A percentile compares a stretch with the other conserved stretches of the same genome.
Evolutionary conservation across 108 stramenopile genomes (phyloP).

Genomic region (Phaeodactylum tricornutum): DNA sequence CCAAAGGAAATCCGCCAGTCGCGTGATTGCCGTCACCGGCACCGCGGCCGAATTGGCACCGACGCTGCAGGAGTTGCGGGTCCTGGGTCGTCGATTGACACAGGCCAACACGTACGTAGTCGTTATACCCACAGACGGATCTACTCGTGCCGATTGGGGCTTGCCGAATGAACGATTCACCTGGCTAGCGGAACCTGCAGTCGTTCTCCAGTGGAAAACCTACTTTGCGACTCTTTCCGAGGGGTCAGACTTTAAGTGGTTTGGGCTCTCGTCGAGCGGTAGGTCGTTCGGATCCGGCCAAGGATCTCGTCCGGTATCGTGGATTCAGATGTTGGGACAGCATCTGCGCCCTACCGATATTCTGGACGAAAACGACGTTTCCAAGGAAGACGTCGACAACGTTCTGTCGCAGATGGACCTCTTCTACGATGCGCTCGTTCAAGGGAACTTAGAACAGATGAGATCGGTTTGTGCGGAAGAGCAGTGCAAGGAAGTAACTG

Average conservation of each 20-base stretch:
- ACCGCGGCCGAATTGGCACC: constrained; percentile 23
- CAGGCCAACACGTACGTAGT: constrained; percentile 53
- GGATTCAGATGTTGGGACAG: constrained; percentile 61
- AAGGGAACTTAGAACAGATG: constrained; percentile 23
- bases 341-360: constrained; percentile 49
- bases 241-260: constrained; percentile 50
- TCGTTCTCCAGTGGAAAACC: constrained; percentile 31
- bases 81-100: constrained; percentile 36
- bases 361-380: constrained; percentile 29
- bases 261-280: constrained; percentile 65
- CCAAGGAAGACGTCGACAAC: constrained; percentile 3
- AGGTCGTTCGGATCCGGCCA: constrained; percentile 65
- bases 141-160: constrained; percentile 27
- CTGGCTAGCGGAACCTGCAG: constrained; percentile 51
- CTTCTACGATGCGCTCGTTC: constrained; percentile 58
- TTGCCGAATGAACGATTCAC: constrained; percentile 18
- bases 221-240: constrained; percentile 42
- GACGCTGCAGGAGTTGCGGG: constrained; percentile 22
- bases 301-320: constrained; percentile 34
- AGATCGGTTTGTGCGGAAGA: constrained; percentile 8
- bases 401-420: constrained; percentile 23
- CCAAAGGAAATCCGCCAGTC: constrained; percentile 8
- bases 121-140: constrained; percentile 49
- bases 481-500: constrained; percentile 29
- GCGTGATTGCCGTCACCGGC: constrained; percentile 57